These are phyloP conservation scores for Cocos nucifera DNA, from an alignment of 176 grass and related monocot species.

Conservation along the genomic window DNA sequence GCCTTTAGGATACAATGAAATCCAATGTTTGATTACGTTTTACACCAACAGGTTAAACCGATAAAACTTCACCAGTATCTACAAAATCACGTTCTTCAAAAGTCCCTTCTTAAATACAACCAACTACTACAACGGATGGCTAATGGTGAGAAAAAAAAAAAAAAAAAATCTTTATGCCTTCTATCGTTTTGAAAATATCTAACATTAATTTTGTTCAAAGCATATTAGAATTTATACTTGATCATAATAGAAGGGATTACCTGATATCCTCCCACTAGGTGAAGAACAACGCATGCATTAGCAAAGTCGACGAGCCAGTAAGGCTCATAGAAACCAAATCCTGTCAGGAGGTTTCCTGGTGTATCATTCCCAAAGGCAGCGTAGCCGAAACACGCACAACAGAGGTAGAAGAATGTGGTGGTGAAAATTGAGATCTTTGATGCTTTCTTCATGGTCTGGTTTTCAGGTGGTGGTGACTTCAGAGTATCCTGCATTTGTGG, in stretches of 20 bases:
- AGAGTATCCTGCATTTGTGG: constrained; percentile 41
- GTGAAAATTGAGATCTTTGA: constrained; percentile 47
- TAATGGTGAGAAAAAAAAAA: too few relatives aligned
- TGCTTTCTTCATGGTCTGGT: constrained; percentile 77
- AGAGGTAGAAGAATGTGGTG: constrained; percentile 84
- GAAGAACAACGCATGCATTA: constrained; percentile 64
- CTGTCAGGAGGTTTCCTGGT: constrained; percentile 70
- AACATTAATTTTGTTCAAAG: too few relatives aligned
- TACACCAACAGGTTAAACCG: too few relatives aligned
- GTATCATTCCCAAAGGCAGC: constrained; percentile 59
- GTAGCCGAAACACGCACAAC: constrained; percentile 86
- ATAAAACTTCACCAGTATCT: too few relatives aligned
- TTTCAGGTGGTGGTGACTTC: constrained; percentile 60
- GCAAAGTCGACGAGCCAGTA: constrained; percentile 82
- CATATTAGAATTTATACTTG: too few relatives aligned
- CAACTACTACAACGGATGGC: too few relatives aligned
- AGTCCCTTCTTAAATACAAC: too few relatives aligned
- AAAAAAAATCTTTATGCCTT: too few relatives aligned
- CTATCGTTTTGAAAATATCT: too few relatives aligned
- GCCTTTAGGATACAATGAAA: too few relatives aligned
- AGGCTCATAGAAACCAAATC: constrained; percentile 62
- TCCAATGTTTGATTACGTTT: too few relatives aligned
- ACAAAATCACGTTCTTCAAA: too few relatives aligned
- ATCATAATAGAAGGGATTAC: constrained; percentile 6
- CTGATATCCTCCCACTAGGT: constrained; percentile 69